Conservation (phyloP, 176 grass and related monocot species). For the Paspalum vaginatum region DNA sequence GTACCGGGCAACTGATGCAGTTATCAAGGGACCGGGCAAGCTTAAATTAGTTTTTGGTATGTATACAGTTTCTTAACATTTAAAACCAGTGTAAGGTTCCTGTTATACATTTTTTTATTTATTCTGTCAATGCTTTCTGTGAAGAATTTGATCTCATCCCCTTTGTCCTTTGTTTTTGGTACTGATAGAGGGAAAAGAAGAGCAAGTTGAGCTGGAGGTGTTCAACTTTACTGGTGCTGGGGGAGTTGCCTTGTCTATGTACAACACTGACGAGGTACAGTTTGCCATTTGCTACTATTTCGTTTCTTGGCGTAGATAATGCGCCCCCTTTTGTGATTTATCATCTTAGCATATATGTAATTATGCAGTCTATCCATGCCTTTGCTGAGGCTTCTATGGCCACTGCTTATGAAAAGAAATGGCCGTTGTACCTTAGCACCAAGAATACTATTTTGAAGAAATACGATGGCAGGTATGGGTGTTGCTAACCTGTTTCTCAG, state of each 20-base stretch:
- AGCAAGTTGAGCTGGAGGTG: conserved; percentile 67
- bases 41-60: conserved; percentile 87
- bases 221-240: conserved; percentile 77
- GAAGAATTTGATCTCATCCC: neutral
- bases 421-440: conserved; percentile 98
- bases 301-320: neutral
- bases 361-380: conserved; percentile 70
- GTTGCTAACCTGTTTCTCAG: neutral
- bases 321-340: neutral
- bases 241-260: conserved; percentile 73
- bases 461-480: conserved; percentile 84
- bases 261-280: conserved; percentile 73
- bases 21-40: conserved; percentile 75
- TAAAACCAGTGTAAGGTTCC: neutral
- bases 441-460: conserved; percentile 98
- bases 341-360: neutral
- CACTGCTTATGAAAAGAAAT: conserved; percentile 86
- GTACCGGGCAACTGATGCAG: conserved; percentile 73
- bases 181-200: conserved; percentile 67
- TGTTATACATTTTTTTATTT: neutral
- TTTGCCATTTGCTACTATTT: neutral
- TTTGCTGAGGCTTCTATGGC: conserved; percentile 91
- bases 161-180: neutral
- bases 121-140: neutral
- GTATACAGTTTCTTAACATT: neutral